A percentile compares a stretch with the other conserved stretches of the same genome.
Conservation (phyloP, 225 moss, liverwort and hornwort genomes). For the Polytrichum formosum region DNA sequence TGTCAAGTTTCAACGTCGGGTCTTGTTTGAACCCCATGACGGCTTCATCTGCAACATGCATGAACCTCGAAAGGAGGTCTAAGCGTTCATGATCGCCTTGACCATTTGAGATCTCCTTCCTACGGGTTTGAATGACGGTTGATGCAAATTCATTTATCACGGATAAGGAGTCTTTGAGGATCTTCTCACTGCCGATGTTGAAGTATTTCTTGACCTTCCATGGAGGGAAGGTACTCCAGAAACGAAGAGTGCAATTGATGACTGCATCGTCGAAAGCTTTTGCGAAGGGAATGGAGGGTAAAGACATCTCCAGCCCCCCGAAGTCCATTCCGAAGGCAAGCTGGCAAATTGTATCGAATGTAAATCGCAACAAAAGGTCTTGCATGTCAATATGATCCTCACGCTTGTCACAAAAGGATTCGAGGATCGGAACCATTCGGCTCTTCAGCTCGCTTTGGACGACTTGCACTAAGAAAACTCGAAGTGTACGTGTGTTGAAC, state of each 20-base stretch:
- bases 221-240: conserved; percentile 11
- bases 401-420: neutral
- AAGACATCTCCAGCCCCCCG: conserved; percentile 15
- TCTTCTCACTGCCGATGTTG: conserved; percentile 28
- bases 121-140: conserved; percentile 26
- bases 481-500: conserved; percentile 23
- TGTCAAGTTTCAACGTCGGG: conserved; percentile 4
- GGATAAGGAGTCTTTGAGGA: conserved; percentile 19
- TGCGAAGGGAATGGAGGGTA: conserved; percentile 30
- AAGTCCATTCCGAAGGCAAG: conserved; percentile 43
- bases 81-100: neutral
- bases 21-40: conserved; percentile 22
- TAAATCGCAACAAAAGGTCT: conserved; percentile 43
- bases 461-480: conserved; percentile 16
- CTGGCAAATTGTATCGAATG: conserved; percentile 45
- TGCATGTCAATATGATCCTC: conserved; percentile 32
- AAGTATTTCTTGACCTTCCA: conserved; percentile 34
- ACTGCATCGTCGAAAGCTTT: conserved; percentile 40
- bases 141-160: conserved; percentile 34
- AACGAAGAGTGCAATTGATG: conserved; percentile 6
- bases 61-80: conserved; percentile 40
- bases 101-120: conserved; percentile 14
- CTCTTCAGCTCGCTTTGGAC: conserved; percentile 13
- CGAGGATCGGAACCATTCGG: conserved; percentile 25
- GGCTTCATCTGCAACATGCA: conserved; percentile 20